Evolutionary conservation across 352 stramenopile genomes (phyloP).

Genomic region (Peronospora destructor): DNA sequence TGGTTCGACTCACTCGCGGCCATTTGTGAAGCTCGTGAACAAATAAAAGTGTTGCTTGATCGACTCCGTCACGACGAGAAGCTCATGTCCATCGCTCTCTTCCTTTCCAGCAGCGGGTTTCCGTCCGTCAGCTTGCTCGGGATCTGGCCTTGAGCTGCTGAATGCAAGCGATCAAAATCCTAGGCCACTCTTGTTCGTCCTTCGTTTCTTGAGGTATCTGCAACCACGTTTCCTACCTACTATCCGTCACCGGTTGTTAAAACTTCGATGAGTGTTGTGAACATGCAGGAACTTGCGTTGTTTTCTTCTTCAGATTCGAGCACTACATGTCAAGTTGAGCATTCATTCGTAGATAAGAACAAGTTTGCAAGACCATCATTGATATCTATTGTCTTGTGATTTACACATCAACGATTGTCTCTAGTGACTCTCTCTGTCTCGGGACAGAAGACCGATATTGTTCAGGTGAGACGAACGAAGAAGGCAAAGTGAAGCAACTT

Average conservation of each 20-base stretch:
- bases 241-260: not conserved
- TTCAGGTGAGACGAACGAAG: too few relatives aligned
- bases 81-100: not conserved
- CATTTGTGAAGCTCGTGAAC: constrained; percentile 40
- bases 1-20: constrained; percentile 47
- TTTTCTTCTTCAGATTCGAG: not conserved
- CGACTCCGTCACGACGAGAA: constrained; percentile 43
- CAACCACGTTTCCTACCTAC: too few relatives aligned
- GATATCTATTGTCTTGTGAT: too few relatives aligned
- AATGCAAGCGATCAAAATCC: not conserved
- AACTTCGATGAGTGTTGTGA: not conserved
- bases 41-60: constrained; percentile 51
- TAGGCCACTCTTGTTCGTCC: too few relatives aligned
- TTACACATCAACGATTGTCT: too few relatives aligned
- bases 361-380: not conserved
- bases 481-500: too few relatives aligned
- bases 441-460: too few relatives aligned
- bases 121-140: not conserved
- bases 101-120: constrained; percentile 11
- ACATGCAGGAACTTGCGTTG: not conserved
- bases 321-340: not conserved
- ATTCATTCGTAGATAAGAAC: not conserved
- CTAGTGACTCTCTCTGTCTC: too few relatives aligned
- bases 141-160: not conserved
- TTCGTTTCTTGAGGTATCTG: too few relatives aligned